Evolutionary conservation across 768 basidiomycete species (phyloP).

Genomic region (Leccinum boreale): DNA sequence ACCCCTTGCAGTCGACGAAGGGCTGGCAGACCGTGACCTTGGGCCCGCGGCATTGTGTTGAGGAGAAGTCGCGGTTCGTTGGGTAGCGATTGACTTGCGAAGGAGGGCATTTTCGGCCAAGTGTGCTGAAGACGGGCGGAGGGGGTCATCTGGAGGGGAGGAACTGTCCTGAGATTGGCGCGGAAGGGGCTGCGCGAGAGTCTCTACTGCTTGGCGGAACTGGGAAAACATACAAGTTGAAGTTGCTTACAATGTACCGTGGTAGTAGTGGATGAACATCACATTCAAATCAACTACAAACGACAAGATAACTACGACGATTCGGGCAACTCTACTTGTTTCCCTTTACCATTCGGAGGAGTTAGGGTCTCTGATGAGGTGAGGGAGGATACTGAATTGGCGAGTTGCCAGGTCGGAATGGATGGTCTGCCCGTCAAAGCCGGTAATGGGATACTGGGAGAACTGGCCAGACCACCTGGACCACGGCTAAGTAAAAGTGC

Average conservation of each 20-base stretch:
- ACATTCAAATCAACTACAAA: constrained; percentile 3
- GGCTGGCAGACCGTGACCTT: constrained; percentile 24
- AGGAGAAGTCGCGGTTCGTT: constrained; percentile 46
- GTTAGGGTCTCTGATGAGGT: constrained; percentile 15
- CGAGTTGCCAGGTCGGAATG: constrained; percentile 92
- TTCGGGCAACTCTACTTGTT: constrained; percentile 40
- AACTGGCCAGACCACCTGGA: constrained; percentile 42
- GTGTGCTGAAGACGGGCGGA: constrained; percentile 43
- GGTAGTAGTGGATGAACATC: background rate
- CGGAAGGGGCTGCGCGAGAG: constrained; percentile 48
- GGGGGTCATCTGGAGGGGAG: constrained; percentile 26
- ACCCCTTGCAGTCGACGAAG: constrained; percentile 18
- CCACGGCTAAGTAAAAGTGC: constrained; percentile 79
- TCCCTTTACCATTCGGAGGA: constrained; percentile 52
- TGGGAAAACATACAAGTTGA: constrained; percentile 64
- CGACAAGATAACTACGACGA: constrained; percentile 15
- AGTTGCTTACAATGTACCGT: background rate
- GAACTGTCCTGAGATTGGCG: constrained; percentile 35
- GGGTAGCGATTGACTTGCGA: constrained; percentile 58
- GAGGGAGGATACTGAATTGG: constrained; percentile 33
- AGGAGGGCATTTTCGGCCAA: constrained; percentile 62
- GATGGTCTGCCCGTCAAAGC: constrained; percentile 57
- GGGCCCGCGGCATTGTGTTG: constrained; percentile 13
- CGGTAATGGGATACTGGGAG: constrained; percentile 49
- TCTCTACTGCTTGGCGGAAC: constrained; percentile 71